These are phyloP conservation scores for Leccinum truebloodii DNA, from an alignment of 768 basidiomycete genomes.

Conservation along the genomic window DNA sequence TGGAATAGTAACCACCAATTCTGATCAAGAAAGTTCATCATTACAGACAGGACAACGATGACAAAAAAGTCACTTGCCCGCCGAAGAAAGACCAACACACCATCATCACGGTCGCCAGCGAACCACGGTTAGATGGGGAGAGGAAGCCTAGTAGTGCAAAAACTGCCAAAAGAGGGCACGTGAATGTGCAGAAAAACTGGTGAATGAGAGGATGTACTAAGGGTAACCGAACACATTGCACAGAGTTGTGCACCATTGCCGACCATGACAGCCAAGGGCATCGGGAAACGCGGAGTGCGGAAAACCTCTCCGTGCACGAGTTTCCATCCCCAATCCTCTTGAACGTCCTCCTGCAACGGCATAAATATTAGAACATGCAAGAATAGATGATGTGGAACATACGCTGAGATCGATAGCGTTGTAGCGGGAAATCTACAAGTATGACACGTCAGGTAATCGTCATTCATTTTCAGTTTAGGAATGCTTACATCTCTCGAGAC, in stretches of 20 bases:
- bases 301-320: conserved; percentile 97
- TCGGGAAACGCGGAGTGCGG: conserved; percentile 73
- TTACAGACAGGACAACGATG: background rate
- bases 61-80: conserved; percentile 44
- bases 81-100: conserved; percentile 94
- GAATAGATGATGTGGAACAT: conserved; percentile 26
- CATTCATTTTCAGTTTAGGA: background rate
- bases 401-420: conserved; percentile 92
- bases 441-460: background rate
- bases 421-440: conserved; percentile 54
- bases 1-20: conserved; percentile 87
- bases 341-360: conserved; percentile 76
- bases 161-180: conserved; percentile 44
- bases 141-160: conserved; percentile 93
- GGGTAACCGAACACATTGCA: conserved; percentile 85
- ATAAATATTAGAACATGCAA: background rate
- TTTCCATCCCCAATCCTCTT: conserved; percentile 99
- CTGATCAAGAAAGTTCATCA: conserved; percentile 37
- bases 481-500: conserved; percentile 80
- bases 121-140: conserved; percentile 93
- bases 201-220: conserved; percentile 48
- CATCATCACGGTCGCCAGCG: conserved; percentile 68
- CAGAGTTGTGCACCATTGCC: conserved; percentile 66
- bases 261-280: conserved; percentile 81
- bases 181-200: conserved; percentile 6